These are phyloP conservation scores for Leishmania guyanensis DNA, from an alignment of 208 protist genomes.

Conservation along the genomic window DNA sequence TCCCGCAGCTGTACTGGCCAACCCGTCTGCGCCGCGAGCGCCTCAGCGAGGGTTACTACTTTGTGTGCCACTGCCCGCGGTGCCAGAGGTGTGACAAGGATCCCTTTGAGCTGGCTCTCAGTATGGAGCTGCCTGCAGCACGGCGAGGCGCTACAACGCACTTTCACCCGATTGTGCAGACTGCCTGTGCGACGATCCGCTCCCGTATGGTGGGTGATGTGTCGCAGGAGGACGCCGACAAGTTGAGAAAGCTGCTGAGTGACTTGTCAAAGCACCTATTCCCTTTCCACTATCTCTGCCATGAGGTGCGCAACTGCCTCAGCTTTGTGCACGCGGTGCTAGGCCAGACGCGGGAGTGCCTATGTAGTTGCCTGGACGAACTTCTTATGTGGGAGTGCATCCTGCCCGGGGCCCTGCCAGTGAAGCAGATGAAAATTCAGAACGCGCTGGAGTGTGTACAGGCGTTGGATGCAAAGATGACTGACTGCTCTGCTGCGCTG, in stretches of 20 bases:
- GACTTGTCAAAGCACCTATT: slow-evolving; percentile 60
- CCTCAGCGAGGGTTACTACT: slow-evolving; percentile 70
- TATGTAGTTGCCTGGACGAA: slow-evolving; percentile 65
- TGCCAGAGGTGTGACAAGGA: slow-evolving; percentile 42
- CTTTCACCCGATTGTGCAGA: slow-evolving; percentile 57
- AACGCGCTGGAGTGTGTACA: slow-evolving; percentile 63
- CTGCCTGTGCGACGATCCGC: slow-evolving; percentile 51
- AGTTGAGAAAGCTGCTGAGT: slow-evolving; percentile 40
- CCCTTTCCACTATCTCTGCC: slow-evolving; percentile 82
- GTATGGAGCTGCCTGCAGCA: slow-evolving; percentile 37
- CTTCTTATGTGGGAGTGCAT: slow-evolving; percentile 85
- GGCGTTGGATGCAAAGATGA: slow-evolving; percentile 5
- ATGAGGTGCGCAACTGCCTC: slow-evolving; percentile 83
- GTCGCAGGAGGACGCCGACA: slow-evolving; percentile 31
- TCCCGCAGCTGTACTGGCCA: slow-evolving; percentile 90
- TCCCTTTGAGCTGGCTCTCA: slow-evolving; percentile 60
- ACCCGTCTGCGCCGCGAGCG: slow-evolving; percentile 55
- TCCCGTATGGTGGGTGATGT: slow-evolving; percentile 41
- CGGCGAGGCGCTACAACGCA: slow-evolving; percentile 37
- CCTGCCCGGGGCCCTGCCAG: slow-evolving; percentile 75
- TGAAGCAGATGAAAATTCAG: slow-evolving; percentile 81
- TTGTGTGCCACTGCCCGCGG: slow-evolving; percentile 74
- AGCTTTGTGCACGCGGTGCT: slow-evolving; percentile 85
- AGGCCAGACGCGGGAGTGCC: slow-evolving; percentile 36
- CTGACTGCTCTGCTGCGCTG: slow-evolving; percentile 21